Base-by-base conservation (phyloP, 495 filamentous ascomycete species). In the Hyaloscypha variabilis region DNA sequence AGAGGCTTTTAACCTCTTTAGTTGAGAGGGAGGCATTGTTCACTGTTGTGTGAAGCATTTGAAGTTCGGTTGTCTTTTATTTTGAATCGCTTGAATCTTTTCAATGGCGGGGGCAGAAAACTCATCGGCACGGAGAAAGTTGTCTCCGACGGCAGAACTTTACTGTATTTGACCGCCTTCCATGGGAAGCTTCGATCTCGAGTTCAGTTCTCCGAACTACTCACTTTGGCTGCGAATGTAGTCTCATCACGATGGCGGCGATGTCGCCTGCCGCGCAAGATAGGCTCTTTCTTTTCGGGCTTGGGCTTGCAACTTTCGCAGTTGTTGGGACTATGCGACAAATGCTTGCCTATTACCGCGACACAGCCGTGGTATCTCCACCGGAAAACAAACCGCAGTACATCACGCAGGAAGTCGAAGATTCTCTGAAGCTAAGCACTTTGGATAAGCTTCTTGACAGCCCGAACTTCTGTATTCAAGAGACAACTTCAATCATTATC, bases 1-100 rank as follows among this genome's bases (percentile, higher is more conserved):
- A 6, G 93, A 97, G 63, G 90, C 82, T 78, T 97, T 99, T 19
- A 99, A 85, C 78, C 93, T 92, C 77, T 98, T 98, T 21, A 99
- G 83, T 78, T 99, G 95, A 8, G 95, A 99, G 66, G 94, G 91
- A 61, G 94, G 85, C 95, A 99, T 99, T 36, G 17, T 55, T 34
- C 25, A 51, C 53, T 39, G 17, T 62, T 49, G 55, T 54, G 30
- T 14, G 36, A 52, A 74, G 59, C 73, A 72, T 71, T 75, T 72
- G 69, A 71, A 71, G 57, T 14, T 29, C 51, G 25, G n/a, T 56
- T 21, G 46, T 36, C 49, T 53, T 58, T 54, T 55, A n/a, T n/a
- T n/a, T 24, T 50, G 24, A 61, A 67, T 71, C 71, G 67, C n/a
- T n/a, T 60, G 67, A 73, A 75, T 72, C 72, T 49, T 23, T 54